Evolutionary conservation across 2,329 filamentous ascomycete genomes (phyloP).

Genomic region (Fusarium subglutinans): DNA sequence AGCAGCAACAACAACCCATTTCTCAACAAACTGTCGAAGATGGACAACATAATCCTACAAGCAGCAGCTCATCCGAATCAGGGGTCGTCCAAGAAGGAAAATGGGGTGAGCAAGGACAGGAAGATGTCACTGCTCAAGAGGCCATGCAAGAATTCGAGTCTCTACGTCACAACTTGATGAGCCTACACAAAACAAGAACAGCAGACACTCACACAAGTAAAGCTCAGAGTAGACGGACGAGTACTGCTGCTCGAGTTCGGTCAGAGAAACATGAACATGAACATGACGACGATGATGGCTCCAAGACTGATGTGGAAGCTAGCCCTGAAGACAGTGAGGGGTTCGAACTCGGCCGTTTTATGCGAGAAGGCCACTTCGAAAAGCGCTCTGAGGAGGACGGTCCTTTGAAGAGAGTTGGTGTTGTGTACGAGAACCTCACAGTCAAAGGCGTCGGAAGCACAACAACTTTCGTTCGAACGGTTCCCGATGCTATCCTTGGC

Average conservation of each 20-base stretch:
- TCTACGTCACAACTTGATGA: constrained; percentile 47
- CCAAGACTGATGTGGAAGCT: constrained; percentile 45
- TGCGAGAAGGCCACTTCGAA: constrained; percentile 35
- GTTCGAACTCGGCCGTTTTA: constrained; percentile 31
- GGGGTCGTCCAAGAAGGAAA: constrained; percentile 28
- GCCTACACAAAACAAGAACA: constrained; percentile 48
- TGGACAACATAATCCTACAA: background rate
- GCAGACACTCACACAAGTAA: constrained; percentile 46
- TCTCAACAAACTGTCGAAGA: constrained; percentile 38
- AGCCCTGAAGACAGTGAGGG: constrained; percentile 12
- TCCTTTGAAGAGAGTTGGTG: constrained; percentile 80
- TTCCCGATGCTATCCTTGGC: constrained; percentile 78
- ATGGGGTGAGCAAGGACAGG: constrained; percentile 52
- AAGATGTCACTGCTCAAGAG: constrained; percentile 46
- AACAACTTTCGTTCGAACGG: constrained; percentile 73
- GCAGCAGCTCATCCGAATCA: constrained; percentile 32
- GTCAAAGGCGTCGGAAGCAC: constrained; percentile 76
- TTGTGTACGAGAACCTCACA: constrained; percentile 79
- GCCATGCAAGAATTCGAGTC: constrained; percentile 50
- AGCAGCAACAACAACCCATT: constrained; percentile 18
- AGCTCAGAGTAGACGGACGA: constrained; percentile 12
- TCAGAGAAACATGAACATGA: constrained; percentile 34
- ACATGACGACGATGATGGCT: constrained; percentile 45
- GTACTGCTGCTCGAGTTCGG: constrained; percentile 13
- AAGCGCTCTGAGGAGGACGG: constrained; percentile 54